These are phyloP conservation scores for Herpetospermum pedunculosum DNA, from an alignment of 306 rosid species.

Conservation along the genomic window DNA sequence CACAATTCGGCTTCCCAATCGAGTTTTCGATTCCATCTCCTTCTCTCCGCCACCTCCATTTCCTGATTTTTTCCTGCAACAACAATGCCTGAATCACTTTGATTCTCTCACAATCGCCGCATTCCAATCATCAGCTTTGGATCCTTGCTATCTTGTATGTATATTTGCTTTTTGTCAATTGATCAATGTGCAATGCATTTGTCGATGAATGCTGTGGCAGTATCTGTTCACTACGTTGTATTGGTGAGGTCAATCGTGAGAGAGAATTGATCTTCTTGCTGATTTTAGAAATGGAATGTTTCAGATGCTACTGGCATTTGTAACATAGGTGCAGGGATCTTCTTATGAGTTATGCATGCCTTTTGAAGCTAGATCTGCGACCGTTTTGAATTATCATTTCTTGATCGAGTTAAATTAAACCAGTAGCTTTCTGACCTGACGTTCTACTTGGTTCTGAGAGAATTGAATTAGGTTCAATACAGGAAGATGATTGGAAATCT, in stretches of 20 bases:
- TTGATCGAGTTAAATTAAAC: background rate
- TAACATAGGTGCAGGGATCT: background rate
- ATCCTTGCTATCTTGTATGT: background rate
- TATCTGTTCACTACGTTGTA: constrained; percentile 9
- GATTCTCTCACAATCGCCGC: constrained; percentile 1
- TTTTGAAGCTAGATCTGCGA: constrained; percentile 27
- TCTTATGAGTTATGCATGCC: background rate
- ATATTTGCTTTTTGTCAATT: background rate
- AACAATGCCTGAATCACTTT: constrained; percentile 5
- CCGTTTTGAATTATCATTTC: background rate
- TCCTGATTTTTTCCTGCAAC: background rate
- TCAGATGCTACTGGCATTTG: background rate
- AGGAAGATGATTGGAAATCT: background rate
- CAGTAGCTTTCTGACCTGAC: background rate
- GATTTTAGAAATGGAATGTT: background rate
- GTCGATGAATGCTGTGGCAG: background rate
- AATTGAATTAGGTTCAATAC: background rate
- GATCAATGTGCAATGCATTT: background rate
- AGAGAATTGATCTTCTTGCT: constrained; percentile 7
- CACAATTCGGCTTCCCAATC: constrained; percentile 8
- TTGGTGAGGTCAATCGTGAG: constrained; percentile 8
- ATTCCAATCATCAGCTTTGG: background rate
- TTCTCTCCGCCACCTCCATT: background rate
- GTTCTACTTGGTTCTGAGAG: background rate
- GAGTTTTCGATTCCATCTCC: constrained; percentile 11